These are phyloP conservation scores for Globisporangium ultimum DNA, from an alignment of 352 stramenopile genomes.

Conservation along the genomic window DNA sequence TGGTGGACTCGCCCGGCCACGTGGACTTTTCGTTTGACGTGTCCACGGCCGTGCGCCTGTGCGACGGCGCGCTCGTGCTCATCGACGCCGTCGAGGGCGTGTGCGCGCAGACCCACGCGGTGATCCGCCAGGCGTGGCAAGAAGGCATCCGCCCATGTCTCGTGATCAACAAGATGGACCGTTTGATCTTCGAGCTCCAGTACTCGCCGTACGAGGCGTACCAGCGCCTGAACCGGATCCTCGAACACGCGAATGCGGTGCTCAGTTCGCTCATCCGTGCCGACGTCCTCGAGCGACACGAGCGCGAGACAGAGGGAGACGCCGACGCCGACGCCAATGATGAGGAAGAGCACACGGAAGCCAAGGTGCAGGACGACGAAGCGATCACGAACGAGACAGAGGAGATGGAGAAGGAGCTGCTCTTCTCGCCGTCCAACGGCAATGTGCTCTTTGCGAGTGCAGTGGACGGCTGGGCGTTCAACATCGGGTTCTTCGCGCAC, in stretches of 20 bases:
- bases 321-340: conserved; percentile 17
- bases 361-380: conserved; percentile 33
- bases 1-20: conserved; percentile 94
- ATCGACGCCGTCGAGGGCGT: conserved; percentile 97
- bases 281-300: conserved; percentile 72
- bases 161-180: conserved; percentile 98
- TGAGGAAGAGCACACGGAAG: conserved; percentile 12
- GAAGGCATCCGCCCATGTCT: conserved; percentile 93
- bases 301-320: conserved; percentile 18
- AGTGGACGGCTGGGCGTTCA: conserved; percentile 92
- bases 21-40: conserved; percentile 96
- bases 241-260: conserved; percentile 89
- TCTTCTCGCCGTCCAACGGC: conserved; percentile 85
- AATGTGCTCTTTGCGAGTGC: conserved; percentile 94
- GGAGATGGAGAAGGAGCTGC: conserved; percentile 58
- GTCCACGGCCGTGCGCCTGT: conserved; percentile 93
- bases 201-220: conserved; percentile 91
- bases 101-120: conserved; percentile 93
- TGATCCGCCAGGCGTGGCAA: conserved; percentile 93
- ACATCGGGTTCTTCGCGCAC: conserved; percentile 75
- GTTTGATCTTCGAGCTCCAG: conserved; percentile 92
- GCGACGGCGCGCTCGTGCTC: conserved; percentile 92
- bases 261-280: conserved; percentile 81
- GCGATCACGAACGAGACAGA: conserved; percentile 68
- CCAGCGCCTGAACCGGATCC: conserved; percentile 89